A percentile compares a stretch with the other conserved stretches of the same genome.
phyloP scores from a whole-genome alignment of 2,329 filamentous ascomycete genomes.

The Venturiaceae sp. region DNA sequence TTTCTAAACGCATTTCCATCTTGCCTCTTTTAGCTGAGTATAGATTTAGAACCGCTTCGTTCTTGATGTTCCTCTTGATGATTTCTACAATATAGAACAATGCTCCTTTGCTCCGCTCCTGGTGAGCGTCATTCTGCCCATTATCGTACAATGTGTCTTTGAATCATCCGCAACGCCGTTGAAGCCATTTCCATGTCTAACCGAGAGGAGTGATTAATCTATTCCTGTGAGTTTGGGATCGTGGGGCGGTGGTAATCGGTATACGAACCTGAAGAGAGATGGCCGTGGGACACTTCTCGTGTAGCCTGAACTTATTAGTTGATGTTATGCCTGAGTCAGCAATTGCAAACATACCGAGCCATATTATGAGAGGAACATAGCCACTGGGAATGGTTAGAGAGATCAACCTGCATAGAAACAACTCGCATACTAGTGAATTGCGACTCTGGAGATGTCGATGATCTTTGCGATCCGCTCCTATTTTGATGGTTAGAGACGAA shows the following conservation, averaged over 20 bases:
- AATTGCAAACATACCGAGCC: slow-evolving; percentile 59
- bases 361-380: slow-evolving; percentile 93
- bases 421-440: slow-evolving; percentile 81
- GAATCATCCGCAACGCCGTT: neutral
- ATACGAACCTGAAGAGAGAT: slow-evolving; percentile 57
- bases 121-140: neutral
- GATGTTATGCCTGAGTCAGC: slow-evolving; percentile 7
- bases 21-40: neutral
- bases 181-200: neutral
- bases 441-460: slow-evolving; percentile 88
- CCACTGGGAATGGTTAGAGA: slow-evolving; percentile 50
- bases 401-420: slow-evolving; percentile 1
- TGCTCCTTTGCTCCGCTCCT: neutral
- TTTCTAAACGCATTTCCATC: neutral
- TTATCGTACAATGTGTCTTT: neutral
- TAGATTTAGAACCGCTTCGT: neutral
- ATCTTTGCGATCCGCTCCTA: slow-evolving; percentile 97
- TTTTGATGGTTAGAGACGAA: slow-evolving; percentile 16
- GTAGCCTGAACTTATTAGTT: slow-evolving; percentile 55
- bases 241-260: neutral
- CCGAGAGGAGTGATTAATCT: slow-evolving; percentile 8
- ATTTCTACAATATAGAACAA: neutral
- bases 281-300: slow-evolving; percentile 89
- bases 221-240: neutral
- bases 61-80: neutral